Evolutionary conservation across 108 stramenopile genomes (phyloP).

Genomic region (Skeletonema menzelii): DNA sequence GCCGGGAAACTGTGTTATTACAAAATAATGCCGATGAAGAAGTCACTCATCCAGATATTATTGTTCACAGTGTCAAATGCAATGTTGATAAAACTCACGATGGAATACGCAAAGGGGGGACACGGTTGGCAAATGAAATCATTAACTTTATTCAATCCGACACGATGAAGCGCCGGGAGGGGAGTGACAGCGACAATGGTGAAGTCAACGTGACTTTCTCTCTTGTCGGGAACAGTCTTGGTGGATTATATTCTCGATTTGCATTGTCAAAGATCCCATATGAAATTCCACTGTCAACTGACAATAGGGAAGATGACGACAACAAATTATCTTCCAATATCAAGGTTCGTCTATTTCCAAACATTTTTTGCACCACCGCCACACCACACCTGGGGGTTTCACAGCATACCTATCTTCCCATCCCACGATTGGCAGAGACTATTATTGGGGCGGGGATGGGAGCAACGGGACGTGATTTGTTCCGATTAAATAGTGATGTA

Average conservation of each 20-base stretch:
- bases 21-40: background rate
- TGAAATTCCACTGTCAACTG: conserved; percentile 43
- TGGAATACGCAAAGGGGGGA: conserved; percentile 77
- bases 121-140: conserved; percentile 75
- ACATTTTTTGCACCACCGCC: conserved; percentile 86
- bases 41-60: conserved; percentile 19
- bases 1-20: background rate
- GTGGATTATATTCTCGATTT: conserved; percentile 83
- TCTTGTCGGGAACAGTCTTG: conserved; percentile 83
- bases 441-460: conserved; percentile 66
- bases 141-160: conserved; percentile 54
- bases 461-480: conserved; percentile 65
- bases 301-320: background rate
- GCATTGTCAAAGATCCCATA: conserved; percentile 62
- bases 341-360: conserved; percentile 51
- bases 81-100: conserved; percentile 82
- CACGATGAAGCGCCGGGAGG: conserved; percentile 31
- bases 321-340: conserved; percentile 6
- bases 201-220: conserved; percentile 60
- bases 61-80: conserved; percentile 66
- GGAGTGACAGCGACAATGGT: background rate
- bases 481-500: conserved; percentile 37
- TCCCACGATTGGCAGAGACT: conserved; percentile 73
- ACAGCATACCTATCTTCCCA: conserved; percentile 71
- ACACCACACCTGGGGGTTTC: conserved; percentile 84